phyloP scores from a whole-genome alignment of 2,329 filamentous ascomycete species.

The Phialocephala sp. region DNA sequence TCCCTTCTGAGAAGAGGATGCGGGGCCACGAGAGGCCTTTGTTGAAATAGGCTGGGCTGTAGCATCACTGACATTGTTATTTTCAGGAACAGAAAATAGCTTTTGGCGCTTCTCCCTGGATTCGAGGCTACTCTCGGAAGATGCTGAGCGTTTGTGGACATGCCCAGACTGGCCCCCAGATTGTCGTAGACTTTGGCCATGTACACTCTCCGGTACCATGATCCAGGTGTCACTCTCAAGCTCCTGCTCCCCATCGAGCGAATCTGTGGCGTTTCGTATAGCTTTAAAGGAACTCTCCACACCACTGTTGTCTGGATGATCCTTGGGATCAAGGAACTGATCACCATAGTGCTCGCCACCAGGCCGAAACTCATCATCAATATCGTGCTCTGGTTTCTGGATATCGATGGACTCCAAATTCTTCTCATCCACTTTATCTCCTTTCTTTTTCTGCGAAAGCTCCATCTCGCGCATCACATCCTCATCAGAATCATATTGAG shows the following conservation, averaged over 20 bases:
- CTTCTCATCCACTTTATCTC: conserved; percentile 31
- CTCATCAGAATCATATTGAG: conserved; percentile 60
- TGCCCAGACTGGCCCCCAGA: not conserved
- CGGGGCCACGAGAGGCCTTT: not conserved
- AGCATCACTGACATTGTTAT: not conserved
- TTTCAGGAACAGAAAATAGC: not conserved
- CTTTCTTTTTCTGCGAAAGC: conserved; percentile 37
- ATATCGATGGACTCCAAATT: conserved; percentile 19
- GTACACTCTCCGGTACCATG: not conserved
- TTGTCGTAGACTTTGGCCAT: not conserved
- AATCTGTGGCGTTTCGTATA: not conserved
- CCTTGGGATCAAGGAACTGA: conserved; percentile 23
- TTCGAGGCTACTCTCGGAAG: not conserved
- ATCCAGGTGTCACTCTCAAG: not conserved
- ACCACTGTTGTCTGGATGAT: not conserved
- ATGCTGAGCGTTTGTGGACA: not conserved
- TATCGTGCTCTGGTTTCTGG: conserved; percentile 20
- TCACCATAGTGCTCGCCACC: conserved; percentile 18
- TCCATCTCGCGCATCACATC: conserved; percentile 48
- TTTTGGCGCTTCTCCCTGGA: conserved; percentile 15
- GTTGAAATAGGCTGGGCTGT: not conserved
- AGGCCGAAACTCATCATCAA: conserved; percentile 20
- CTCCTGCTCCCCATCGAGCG: not conserved
- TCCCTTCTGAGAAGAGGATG: not conserved
- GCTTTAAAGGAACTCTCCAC: not conserved